phyloP scores from a whole-genome alignment of 352 stramenopile genomes.

The Phytopythium helicoides region DNA sequence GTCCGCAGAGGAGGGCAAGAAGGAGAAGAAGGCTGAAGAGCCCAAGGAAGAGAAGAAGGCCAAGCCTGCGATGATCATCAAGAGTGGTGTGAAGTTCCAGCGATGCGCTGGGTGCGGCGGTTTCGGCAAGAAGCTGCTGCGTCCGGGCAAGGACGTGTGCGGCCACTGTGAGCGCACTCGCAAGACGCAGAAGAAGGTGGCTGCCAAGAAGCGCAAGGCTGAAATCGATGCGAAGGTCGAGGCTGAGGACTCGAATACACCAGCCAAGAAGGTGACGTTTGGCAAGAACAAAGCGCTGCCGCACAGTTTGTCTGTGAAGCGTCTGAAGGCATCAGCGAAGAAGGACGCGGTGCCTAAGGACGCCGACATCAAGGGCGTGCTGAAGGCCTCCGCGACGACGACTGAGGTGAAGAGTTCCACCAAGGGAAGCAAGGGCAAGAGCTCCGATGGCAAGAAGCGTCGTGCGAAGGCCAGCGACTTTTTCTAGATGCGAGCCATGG shows the following conservation, averaged over 20 bases:
- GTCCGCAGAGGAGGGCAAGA: slow-evolving; percentile 7
- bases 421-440: slow-evolving; percentile 33
- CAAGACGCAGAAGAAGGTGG: slow-evolving; percentile 61
- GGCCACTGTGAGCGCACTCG: slow-evolving; percentile 69
- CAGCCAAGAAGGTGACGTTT: slow-evolving; percentile 81
- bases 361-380: slow-evolving; percentile 66
- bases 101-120: slow-evolving; percentile 64
- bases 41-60: slow-evolving; percentile 23
- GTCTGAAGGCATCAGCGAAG: slow-evolving; percentile 73
- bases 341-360: slow-evolving; percentile 49
- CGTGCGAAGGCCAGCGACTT: slow-evolving; percentile 73
- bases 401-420: slow-evolving; percentile 7
- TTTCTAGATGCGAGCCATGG: slow-evolving; percentile 30
- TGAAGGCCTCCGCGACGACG: slow-evolving; percentile 45
- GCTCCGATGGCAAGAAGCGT: slow-evolving; percentile 21
- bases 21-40: slow-evolving; percentile 14
- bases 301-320: slow-evolving; percentile 81
- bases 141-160: slow-evolving; percentile 59
- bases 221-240: slow-evolving; percentile 26
- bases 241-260: slow-evolving; percentile 24
- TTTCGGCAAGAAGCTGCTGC: slow-evolving; percentile 72
- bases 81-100: slow-evolving; percentile 74
- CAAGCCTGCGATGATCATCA: slow-evolving; percentile 34
- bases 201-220: slow-evolving; percentile 65
- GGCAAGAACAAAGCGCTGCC: slow-evolving; percentile 81